Base-by-base conservation (phyloP, 805 yeast genomes). In the Komagataella pseudopastoris region DNA sequence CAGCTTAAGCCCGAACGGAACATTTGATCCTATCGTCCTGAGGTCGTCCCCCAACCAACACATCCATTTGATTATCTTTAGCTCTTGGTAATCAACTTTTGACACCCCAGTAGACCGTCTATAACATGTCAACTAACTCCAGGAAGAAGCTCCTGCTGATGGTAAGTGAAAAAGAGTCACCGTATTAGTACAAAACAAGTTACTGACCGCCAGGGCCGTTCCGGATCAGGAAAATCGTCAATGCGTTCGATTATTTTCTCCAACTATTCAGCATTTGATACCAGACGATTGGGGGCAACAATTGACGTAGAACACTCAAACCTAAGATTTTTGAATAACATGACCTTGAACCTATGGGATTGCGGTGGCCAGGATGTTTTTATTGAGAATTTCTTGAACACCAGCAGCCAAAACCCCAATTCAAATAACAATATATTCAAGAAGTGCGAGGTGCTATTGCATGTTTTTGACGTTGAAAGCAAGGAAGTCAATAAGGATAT, bases 251-350 rank as follows among this genome's bases (percentile, higher is more conserved):
- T 93, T 55, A 93, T 93, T 57, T 93, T 93, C 66, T 83, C 95
- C 59, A 93, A 93, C 63, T 93, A 93, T 66, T 87, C 96, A 1
- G 99, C 99, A 0, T 87, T 91, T 62, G 99, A 93, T 63, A 93
- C 99, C 2, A 76, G 98, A 56, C 74, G 98, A 53, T 68, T 93
- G 12, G 98, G 98, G 1, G 98, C 99, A 8, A 93, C 99, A 0
- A 90, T 93, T 52, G 99, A 93, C 62, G 97, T 93, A n/a, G 99
- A 93, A 63, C 96, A 93, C 63, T 88, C 97, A 2, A 96, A 91
- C 67, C 69, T 93, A 52, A 72, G 98, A 50, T 90, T 93, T 60
- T 71, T 93, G 53, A 96, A 96, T 1, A 90, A 91, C 63, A 88
- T 93, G 95, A 89, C 97, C 1, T 71, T 93, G 48, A 91, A 91